Conservation (phyloP, 805 yeast genomes). For the Komagataella populi region DNA sequence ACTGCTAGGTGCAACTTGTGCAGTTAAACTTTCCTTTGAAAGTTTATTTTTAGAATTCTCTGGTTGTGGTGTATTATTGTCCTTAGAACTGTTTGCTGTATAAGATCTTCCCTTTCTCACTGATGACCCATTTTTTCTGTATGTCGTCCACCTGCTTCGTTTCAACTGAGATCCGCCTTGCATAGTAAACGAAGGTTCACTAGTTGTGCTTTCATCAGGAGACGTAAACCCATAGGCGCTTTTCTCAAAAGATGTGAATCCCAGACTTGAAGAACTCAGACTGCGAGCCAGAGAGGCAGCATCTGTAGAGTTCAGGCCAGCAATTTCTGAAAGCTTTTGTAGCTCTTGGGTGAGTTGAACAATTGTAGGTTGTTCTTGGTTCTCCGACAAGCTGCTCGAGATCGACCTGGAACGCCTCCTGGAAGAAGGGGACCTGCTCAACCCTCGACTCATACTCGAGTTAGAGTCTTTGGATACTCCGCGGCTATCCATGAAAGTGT, state of each 20-base stretch:
- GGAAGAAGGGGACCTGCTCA: slow-evolving; percentile 1
- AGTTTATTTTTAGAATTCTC: not conserved
- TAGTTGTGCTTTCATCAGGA: slow-evolving; percentile 1
- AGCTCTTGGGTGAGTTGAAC: slow-evolving; percentile 65
- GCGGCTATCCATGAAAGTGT: slow-evolving; percentile 13
- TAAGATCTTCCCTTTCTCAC: slow-evolving; percentile 5
- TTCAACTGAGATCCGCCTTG: slow-evolving; percentile 11
- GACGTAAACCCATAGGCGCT: slow-evolving; percentile 19
- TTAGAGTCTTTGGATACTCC: slow-evolving; percentile 3
- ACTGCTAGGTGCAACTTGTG: not conserved
- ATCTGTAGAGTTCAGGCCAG: slow-evolving; percentile 68
- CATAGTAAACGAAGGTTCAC: slow-evolving; percentile 3
- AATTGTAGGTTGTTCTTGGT: slow-evolving; percentile 36
- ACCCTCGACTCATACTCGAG: slow-evolving; percentile 3
- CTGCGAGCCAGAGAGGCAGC: slow-evolving; percentile 77
- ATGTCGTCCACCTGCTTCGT: slow-evolving; percentile 37
- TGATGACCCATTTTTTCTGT: slow-evolving; percentile 21
- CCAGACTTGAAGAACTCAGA: slow-evolving; percentile 55
- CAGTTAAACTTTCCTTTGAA: not conserved
- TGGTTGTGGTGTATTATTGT: not conserved
- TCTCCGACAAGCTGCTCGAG: not conserved
- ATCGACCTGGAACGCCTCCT: slow-evolving; percentile 1
- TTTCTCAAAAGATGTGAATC: slow-evolving; percentile 37
- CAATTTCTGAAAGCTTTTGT: slow-evolving; percentile 58
- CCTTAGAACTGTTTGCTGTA: slow-evolving; percentile 1